These are phyloP conservation scores for Lignosus rhinocerotis DNA, from an alignment of 1,284 basidiomycete genomes.

Conservation along the genomic window DNA sequence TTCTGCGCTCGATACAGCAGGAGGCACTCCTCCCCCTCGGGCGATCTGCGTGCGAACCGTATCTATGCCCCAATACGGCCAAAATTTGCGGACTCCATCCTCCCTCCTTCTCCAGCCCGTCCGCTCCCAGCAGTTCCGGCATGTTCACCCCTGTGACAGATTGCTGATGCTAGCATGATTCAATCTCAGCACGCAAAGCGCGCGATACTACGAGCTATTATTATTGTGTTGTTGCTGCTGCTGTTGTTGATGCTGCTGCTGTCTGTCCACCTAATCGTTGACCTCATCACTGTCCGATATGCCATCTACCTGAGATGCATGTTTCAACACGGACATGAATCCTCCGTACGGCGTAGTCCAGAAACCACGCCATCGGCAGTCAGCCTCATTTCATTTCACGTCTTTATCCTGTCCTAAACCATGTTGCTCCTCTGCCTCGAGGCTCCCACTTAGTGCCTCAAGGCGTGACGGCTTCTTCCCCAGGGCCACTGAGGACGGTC, in stretches of 20 bases:
- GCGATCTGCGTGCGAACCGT: constrained; percentile 25
- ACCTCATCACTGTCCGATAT: constrained; percentile 2
- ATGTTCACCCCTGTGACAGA: constrained; percentile 19
- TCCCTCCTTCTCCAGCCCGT: background rate
- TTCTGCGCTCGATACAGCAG: constrained; percentile 3
- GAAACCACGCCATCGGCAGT: background rate
- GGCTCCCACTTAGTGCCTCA: constrained; percentile 17
- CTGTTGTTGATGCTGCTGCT: background rate
- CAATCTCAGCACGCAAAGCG: background rate
- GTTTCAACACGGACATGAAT: background rate
- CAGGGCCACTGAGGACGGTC: background rate
- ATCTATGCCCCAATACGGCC: constrained; percentile 19
- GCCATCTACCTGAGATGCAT: background rate
- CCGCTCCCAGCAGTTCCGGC: constrained; percentile 15
- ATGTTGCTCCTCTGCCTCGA: constrained; percentile 8
- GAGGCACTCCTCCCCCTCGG: constrained; percentile 8
- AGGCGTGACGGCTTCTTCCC: background rate
- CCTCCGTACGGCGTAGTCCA: background rate
- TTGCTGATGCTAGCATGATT: constrained; percentile 16
- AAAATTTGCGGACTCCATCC: constrained; percentile 17
- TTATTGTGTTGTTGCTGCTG: background rate
- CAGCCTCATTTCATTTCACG: background rate
- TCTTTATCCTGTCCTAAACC: background rate
- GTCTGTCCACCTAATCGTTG: constrained; percentile 3
- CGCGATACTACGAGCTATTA: background rate